Conservation (phyloP, 1,139 yeast species). For the Lodderomyces elongisporus region DNA sequence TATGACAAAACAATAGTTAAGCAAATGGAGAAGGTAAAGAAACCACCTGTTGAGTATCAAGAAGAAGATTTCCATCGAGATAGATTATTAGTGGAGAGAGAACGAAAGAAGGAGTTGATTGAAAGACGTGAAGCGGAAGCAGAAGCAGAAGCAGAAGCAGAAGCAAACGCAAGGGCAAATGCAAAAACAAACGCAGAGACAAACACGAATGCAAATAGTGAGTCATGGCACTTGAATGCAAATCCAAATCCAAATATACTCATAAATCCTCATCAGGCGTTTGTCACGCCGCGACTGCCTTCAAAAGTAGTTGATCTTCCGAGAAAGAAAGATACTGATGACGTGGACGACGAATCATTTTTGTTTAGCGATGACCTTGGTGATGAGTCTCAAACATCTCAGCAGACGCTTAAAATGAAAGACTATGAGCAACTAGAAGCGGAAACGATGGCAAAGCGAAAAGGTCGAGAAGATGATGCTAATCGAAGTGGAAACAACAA, state of each 20-base stretch:
- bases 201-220: not conserved
- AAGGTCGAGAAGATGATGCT: not conserved
- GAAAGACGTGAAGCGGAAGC: conserved; percentile 7
- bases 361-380: conserved; percentile 59
- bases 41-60: conserved; percentile 46
- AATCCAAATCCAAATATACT: conserved; percentile 6
- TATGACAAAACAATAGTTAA: conserved; percentile 64
- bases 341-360: conserved; percentile 58
- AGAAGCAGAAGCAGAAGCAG: conserved; percentile 2
- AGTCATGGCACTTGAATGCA: too few relatives aligned
- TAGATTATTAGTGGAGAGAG: conserved; percentile 30
- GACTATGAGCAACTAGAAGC: not conserved
- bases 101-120: conserved; percentile 16
- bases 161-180: conserved; percentile 2
- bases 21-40: conserved; percentile 49
- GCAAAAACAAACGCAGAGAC: conserved; percentile 2
- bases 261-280: conserved; percentile 10
- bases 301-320: conserved; percentile 16
- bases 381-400: conserved; percentile 6
- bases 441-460: not conserved
- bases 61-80: conserved; percentile 40
- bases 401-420: too few relatives aligned
- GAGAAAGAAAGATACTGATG: conserved; percentile 18
- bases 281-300: conserved; percentile 12
- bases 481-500: not conserved